Evolutionary conservation across 2,329 filamentous ascomycete species (phyloP), one percentile per base, ranked within the genome.

Genomic region (Colletotrichum eremochloae): DNA sequence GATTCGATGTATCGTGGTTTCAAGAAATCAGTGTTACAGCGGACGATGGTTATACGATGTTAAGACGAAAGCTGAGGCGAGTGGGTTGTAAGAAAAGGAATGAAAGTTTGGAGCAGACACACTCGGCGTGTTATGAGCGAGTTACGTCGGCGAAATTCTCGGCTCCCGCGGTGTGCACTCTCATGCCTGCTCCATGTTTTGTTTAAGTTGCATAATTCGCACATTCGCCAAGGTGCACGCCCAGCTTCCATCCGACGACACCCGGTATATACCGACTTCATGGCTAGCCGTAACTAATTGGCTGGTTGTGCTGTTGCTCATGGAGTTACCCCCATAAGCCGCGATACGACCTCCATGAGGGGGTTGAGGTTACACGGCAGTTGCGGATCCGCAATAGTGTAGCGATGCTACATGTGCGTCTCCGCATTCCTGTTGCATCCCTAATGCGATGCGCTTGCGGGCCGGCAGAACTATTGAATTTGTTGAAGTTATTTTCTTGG

Each of bases 321-420:
- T 33, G 38, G 29, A 2, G n/a, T 5, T 55, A 24, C 2, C 50
- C 24, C 50, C 33, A 2, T 36, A 18, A 29, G 11, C 24, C 24
- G 12, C 15, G 5, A n/a, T 55, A n/a, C 24, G 24, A 55, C 50
- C 29, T 46, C 38, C 38, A 14, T 5, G 53, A 46, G 46, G n/a
- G 44, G 42, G 38, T 18, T 1, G 12, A 20, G 29, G 50, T 55
- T 29, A 14, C 38, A 42, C 50, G 38, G 33, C 38, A 42, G 24
- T 31, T 63, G 62, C 62, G 62, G 62, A 56, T 55, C 62, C 62
- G 62, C 62, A 44, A 12, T 24, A 12, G 3, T 40, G 38, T 24
- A 5, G 9, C 12, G 46, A 48, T 24, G 44, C 24, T 2, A 15
- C 12, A 42, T 33, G 24, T 36, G 7, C n/a, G 24, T 44, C 50